Base-by-base conservation (phyloP, 2,329 filamentous ascomycete species). In the Hypocreales sp. region DNA sequence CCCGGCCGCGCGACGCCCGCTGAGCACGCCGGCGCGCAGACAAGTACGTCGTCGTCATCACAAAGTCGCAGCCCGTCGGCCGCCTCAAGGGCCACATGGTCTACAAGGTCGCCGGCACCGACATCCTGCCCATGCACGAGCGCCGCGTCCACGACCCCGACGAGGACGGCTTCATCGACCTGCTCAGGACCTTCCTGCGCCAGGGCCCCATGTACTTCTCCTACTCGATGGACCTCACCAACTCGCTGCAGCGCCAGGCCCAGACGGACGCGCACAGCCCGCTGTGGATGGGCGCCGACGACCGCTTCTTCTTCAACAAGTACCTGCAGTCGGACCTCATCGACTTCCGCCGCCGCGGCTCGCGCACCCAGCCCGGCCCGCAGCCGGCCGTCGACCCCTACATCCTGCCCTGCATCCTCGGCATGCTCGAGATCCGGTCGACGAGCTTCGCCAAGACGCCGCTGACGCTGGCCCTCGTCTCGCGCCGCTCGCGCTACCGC, bases 301-400 rank as follows among this genome's bases (percentile, higher is more conserved):
- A 95, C 49, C 82, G 90, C 37, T 98, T 98, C 64, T 98, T 94
- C 63, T 98, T 87, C 83, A 98, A 98, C 56, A 77, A 78, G 37
- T 92, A 93, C 51, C 68, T 95, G 26, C 82, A 87, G 50, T 78
- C 80, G 7, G 84, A 94, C 45, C 57, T 98, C 32, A 93, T 95
- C 44, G 74, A 93, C 49, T 92, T 93, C 48, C 75, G 87, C 34
- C 70, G 63, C 21, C 54, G 45, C 20, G 72, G 71, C 24, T 67
- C 65, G 22, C 59, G 78, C 35, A 67, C 71, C 30, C 69, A 79
- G 29, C 62, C 64, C 15, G 76, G 75, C 1, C 64, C 76, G 15
- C 83, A 93, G 44, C 65, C 78, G 4, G 79, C 67, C 8, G 72
- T 76, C 20, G 90, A 98, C 51, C 82, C 90, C 3, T 98, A 80